Conservation (phyloP, 2,329 filamentous ascomycete species). For the Torrubiella hemipterigena region DNA sequence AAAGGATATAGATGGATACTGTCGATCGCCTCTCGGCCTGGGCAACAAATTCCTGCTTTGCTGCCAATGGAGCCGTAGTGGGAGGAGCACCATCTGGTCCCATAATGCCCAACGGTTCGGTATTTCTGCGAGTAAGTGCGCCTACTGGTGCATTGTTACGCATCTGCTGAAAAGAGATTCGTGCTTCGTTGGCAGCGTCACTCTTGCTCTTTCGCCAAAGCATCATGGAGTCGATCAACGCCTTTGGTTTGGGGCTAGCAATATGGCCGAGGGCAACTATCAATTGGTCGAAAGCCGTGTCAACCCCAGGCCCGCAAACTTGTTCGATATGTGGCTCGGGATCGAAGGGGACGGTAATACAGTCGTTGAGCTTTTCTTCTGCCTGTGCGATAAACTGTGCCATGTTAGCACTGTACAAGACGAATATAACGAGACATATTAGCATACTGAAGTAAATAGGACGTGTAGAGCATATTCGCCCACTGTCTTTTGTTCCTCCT, state of each 20-base stretch:
- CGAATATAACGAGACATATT: no score
- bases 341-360: conserved; percentile 67
- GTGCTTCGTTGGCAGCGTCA: conserved; percentile 66
- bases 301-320: conserved; percentile 82
- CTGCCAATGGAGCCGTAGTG: conserved; percentile 27
- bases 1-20: conserved; percentile 91
- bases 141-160: conserved; percentile 29
- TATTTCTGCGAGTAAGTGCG: conserved; percentile 57
- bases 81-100: conserved; percentile 17
- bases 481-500: conserved; percentile 79
- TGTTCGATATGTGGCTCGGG: conserved; percentile 75
- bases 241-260: conserved; percentile 85
- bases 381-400: conserved; percentile 93
- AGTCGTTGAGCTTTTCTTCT: conserved; percentile 90
- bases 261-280: conserved; percentile 91
- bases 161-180: conserved; percentile 42
- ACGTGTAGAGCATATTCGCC: conserved; percentile 96
- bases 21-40: conserved; percentile 82
- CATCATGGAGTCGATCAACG: conserved; percentile 95
- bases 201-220: conserved; percentile 95
- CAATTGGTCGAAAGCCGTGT: conserved; percentile 84
- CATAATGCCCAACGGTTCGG: conserved; percentile 50
- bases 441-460: conserved; percentile 83
- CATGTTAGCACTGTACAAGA: no score
- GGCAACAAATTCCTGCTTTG: conserved; percentile 58